Conservation (phyloP, 805 yeast species). For the Danielia oregonensis region DNA sequence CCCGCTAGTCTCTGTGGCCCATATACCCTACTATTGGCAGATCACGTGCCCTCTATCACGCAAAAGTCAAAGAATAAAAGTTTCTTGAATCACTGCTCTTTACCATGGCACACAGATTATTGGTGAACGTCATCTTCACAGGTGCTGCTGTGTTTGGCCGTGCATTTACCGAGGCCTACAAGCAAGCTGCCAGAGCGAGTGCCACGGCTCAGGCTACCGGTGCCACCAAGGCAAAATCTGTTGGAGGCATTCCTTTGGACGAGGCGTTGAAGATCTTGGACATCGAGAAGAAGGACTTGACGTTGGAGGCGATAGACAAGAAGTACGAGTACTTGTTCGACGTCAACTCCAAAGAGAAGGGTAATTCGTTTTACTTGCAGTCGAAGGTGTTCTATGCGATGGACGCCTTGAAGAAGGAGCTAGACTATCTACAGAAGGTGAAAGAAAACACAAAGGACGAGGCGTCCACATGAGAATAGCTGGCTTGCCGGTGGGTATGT, state of each 20-base stretch:
- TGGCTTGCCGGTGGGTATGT: no score
- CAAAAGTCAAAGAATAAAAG: no score
- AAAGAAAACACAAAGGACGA: constrained; percentile 26
- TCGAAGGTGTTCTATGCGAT: constrained; percentile 92
- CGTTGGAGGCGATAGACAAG: constrained; percentile 56
- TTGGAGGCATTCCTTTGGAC: constrained; percentile 76
- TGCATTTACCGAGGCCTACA: constrained; percentile 95
- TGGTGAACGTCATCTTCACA: constrained; percentile 85
- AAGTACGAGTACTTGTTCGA: constrained; percentile 82
- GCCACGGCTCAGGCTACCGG: constrained; percentile 47
- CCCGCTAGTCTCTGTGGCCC: no score
- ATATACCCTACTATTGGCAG: no score
- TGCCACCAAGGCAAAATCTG: constrained; percentile 46
- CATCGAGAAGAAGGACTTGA: constrained; percentile 55
- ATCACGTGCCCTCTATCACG: no score
- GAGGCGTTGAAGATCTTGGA: constrained; percentile 92
- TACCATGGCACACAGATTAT: constrained; percentile 91
- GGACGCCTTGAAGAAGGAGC: constrained; percentile 81
- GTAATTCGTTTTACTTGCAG: constrained; percentile 93
- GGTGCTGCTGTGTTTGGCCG: constrained; percentile 95
- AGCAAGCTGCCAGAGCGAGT: constrained; percentile 93
- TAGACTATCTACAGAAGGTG: constrained; percentile 52
- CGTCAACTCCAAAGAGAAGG: constrained; percentile 88
- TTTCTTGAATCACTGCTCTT: no score
- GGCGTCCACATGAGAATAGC: constrained; percentile 1